Base-by-base conservation (phyloP, 169 alveolate species). In the Toxoplasma gondii region DNA sequence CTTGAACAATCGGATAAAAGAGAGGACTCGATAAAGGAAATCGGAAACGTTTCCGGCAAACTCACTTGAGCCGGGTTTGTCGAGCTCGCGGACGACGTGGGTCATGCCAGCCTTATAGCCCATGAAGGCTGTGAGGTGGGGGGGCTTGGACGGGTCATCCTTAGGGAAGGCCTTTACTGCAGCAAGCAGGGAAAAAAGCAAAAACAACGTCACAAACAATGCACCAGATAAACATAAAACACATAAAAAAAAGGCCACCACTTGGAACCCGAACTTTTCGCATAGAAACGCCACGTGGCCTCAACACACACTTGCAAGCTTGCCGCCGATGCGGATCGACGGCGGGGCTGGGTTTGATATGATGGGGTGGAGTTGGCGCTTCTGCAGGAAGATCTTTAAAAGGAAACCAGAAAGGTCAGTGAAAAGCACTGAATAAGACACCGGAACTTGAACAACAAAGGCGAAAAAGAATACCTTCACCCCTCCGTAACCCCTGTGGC, bases 41-140 rank as follows among this genome's bases (percentile, higher is more conserved):
- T 4, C 12, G 58, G 58, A 49, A 12, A 49, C 4, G 58, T 12
- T 49, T 49, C n/a, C n/a, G n/a, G n/a, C n/a, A n/a, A 70, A 41
- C 95, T 87, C 49, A 95, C 96, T 98, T 78, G 99, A 99, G 38
- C 99, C 99, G 38, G 99, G 99, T 96, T 98, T 98, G 92, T 99
- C 99, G 92, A 99, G 99, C 96, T 99, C 99, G 94, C 99, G 98
- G 88, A 99, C 99, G 82, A 99, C 98, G 98, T 99, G 99, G 80
- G 99, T 99, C 99, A 99, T 99, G 94, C 99, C 99, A 90, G 99
- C 99, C 98, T 99, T 99, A 98, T 98, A 99, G 94, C 99, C 99
- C 98, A 98, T 98, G 98, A 99, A 99, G 92, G 99, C 99, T 0
- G 99, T 99, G 80, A 99, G 97, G 97, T 99, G 99, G 86, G 99